Base-by-base conservation (phyloP, 495 filamentous ascomycete genomes). In the Hypoxylon fragiforme region DNA sequence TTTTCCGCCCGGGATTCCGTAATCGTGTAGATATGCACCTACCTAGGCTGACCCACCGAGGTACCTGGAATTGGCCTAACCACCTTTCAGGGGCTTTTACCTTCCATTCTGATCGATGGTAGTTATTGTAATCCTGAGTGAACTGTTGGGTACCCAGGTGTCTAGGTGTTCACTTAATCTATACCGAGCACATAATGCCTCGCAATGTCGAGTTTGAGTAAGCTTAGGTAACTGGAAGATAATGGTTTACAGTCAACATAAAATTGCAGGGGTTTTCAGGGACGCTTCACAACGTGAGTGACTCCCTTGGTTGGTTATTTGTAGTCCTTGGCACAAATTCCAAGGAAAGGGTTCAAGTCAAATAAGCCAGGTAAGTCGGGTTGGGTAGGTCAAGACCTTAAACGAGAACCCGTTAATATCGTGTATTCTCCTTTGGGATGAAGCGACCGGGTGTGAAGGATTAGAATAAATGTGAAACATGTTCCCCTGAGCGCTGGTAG, bases 231-330 rank as follows among this genome's bases (percentile, higher is more conserved):
- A n/a, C n/a, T n/a, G n/a, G n/a, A n/a, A n/a, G n/a, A n/a, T n/a
- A n/a, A n/a, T n/a, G n/a, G n/a, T n/a, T n/a, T n/a, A n/a, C n/a
- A n/a, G n/a, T 50, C 35, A 16, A 41, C 37, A 21, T 47, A 14
- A 5, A 45, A 51, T 61, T 61, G 55, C 57, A 56, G 16, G 50
- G 45, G 40, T 39, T 44, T 22, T 31, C 49, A 32, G 42, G 45
- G 51, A 46, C 31, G 57, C 42, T 55, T 44, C 45, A 41, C 46
- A 19, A 55, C 57, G 51, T 61, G 51, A 40, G 31, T 37, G 7
- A 38, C 14, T 54, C 15, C 41, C n/a, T n/a, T n/a, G n/a, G n/a
- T n/a, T n/a, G n/a, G n/a, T n/a, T n/a, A n/a, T n/a, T n/a, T n/a
- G n/a, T n/a, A n/a, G n/a, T n/a, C n/a, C n/a, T n/a, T n/a, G n/a